Evolutionary conservation across 2,329 filamentous ascomycete species (phyloP).

Genomic region (Zymoseptoria crescenta): DNA sequence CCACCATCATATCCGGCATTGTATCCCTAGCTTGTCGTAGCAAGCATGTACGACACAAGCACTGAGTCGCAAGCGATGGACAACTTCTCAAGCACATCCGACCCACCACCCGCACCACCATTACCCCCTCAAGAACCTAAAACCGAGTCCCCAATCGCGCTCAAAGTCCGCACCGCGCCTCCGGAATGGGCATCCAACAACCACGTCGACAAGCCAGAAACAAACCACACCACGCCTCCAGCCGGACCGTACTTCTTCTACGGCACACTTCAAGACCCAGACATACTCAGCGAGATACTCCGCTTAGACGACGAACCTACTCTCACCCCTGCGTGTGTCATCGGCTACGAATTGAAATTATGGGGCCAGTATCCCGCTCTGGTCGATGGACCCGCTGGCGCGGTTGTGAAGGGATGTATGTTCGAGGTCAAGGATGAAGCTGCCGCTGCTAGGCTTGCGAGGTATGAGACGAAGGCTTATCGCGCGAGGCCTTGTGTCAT

Average conservation of each 20-base stretch:
- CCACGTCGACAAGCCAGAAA: neutral
- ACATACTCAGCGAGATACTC: slow-evolving; percentile 29
- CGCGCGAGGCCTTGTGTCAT: slow-evolving; percentile 33
- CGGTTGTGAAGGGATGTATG: slow-evolving; percentile 24
- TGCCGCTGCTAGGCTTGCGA: slow-evolving; percentile 29
- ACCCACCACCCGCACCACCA: neutral
- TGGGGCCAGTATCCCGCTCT: slow-evolving; percentile 38
- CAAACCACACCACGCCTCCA: slow-evolving; percentile 22
- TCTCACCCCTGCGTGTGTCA: slow-evolving; percentile 25
- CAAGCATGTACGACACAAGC: neutral
- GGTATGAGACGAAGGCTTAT: slow-evolving; percentile 35
- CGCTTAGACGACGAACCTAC: slow-evolving; percentile 20
- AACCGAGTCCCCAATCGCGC: slow-evolving; percentile 1
- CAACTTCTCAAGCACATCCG: neutral
- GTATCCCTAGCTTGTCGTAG: too few relatives aligned
- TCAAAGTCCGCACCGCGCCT: slow-evolving; percentile 6
- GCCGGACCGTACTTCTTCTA: slow-evolving; percentile 33
- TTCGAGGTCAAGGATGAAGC: slow-evolving; percentile 26
- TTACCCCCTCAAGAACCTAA: neutral
- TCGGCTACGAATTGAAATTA: slow-evolving; percentile 26
- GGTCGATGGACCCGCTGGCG: slow-evolving; percentile 23
- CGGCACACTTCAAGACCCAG: slow-evolving; percentile 29
- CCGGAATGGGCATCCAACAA: slow-evolving; percentile 3
- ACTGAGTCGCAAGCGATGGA: slow-evolving; percentile 15
- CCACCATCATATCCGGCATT: neutral